phyloP scores from a whole-genome alignment of 2,329 filamentous ascomycete genomes.

The Ceratocystis smalleyi region DNA sequence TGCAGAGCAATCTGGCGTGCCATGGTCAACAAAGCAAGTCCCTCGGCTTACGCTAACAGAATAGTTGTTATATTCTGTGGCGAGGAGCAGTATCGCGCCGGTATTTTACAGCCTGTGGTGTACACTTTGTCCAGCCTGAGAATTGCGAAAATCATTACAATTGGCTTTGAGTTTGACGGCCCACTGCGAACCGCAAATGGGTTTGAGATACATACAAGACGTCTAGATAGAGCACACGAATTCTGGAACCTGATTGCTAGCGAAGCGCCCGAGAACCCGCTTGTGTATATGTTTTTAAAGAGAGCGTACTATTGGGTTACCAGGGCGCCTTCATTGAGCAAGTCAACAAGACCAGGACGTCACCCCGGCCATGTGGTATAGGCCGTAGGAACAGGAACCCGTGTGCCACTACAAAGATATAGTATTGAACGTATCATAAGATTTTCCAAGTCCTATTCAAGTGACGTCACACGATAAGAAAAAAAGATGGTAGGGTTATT shows the following conservation, averaged over 20 bases:
- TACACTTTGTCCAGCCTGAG: not conserved
- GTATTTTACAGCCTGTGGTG: not conserved
- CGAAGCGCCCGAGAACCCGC: not conserved
- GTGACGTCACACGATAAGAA: constrained; percentile 1
- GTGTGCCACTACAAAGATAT: too few relatives aligned
- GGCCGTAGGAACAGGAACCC: too few relatives aligned
- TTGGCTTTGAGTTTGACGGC: not conserved
- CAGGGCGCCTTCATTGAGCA: not conserved
- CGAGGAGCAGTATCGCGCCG: not conserved
- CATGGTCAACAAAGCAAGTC: not conserved
- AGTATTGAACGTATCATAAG: too few relatives aligned
- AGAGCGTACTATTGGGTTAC: too few relatives aligned
- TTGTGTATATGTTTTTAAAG: not conserved
- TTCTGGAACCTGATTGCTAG: too few relatives aligned
- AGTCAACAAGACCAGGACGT: not conserved
- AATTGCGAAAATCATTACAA: not conserved
- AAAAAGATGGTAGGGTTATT: not conserved
- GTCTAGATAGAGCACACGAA: not conserved
- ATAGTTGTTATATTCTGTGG: not conserved
- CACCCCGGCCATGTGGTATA: not conserved
- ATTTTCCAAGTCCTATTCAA: not conserved
- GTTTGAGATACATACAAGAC: not conserved
- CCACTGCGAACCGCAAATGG: not conserved
- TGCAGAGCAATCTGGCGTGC: not conserved
- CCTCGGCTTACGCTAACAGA: not conserved